Conservation (phyloP, 2,329 filamentous ascomycete genomes). For the Xylariales sp. region DNA sequence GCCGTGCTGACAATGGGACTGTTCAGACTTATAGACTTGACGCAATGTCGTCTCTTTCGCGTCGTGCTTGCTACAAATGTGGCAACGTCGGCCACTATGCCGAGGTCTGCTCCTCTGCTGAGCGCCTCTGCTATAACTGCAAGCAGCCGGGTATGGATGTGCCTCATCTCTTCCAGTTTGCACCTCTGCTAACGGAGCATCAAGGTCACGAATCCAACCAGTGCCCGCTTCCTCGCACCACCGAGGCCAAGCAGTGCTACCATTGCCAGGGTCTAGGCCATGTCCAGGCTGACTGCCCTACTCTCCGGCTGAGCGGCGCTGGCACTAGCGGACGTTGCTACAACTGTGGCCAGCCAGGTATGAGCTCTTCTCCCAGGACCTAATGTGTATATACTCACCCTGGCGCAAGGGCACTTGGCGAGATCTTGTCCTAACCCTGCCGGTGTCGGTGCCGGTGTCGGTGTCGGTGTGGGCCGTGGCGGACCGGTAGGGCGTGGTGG, state of each 20-base stretch:
- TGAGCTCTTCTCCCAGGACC: too few species aligned
- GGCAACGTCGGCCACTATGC: constrained; percentile 76
- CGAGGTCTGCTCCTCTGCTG: constrained; percentile 95
- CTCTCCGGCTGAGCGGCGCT: constrained; percentile 82
- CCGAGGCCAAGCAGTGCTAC: constrained; percentile 99
- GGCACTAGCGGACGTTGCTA: constrained; percentile 87
- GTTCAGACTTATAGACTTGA: constrained; percentile 21
- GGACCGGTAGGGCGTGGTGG: constrained; percentile 66
- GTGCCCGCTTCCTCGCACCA: constrained; percentile 93
- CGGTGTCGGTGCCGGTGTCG: constrained; percentile 50
- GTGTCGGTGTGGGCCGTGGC: constrained; percentile 58
- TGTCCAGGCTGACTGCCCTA: constrained; percentile 98
- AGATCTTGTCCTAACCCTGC: constrained; percentile 80
- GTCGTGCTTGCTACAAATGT: constrained; percentile 79
- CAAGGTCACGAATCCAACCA: constrained; percentile 92
- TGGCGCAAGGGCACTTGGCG: constrained; percentile 90
- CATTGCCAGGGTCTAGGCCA: constrained; percentile 98
- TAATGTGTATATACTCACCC: too few species aligned
- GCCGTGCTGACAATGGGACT: constrained; percentile 30
- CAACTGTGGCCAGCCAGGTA: constrained; percentile 89
- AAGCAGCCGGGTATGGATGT: constrained; percentile 68
- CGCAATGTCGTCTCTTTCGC: constrained; percentile 73
- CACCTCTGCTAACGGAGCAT: neutral
- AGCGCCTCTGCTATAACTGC: constrained; percentile 99
- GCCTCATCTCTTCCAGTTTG: neutral